Evolutionary conservation across 2,329 filamentous ascomycete genomes (phyloP), one percentile per base, ranked within the genome.

Genomic region (Septoria petroselini): DNA sequence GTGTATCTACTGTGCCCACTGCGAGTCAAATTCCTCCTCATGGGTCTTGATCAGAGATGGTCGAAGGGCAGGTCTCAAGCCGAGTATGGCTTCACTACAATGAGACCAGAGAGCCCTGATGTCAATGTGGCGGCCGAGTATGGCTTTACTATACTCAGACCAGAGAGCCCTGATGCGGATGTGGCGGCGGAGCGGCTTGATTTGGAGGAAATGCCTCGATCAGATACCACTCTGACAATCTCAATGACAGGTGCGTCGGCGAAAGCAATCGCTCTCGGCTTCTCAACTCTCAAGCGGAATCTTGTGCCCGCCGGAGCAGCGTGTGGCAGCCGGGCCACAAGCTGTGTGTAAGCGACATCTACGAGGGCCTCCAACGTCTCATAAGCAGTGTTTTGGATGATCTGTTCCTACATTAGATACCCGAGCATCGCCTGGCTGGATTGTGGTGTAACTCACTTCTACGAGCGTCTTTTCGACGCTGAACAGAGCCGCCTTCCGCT

Each of bases 221-320:
- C 19, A 11, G 57, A 52, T 29, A 59, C 55, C 18, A 51, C 50
- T 18, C 60, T 41, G 4, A 61, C 60, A 29, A 84, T 74, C 65
- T 88, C 84, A 4, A 90, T 81, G 3, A 77, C 75, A 0, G 86
- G 84, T 8, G 82, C 83, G 57, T 88, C 85, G 1, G 86, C 86
- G 60, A 85, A 80, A 0, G 82, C 78, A 15, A 90, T 83, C 0
- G 86, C 86, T 9, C 84, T 81, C 2, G 86, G 86, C 70, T 90
- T 90, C 68, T 83, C 82, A 43, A 90, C 70, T 18, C 73, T 72
- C 30, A 90, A 75, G 52, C 74, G 77, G 42, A 90, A 71, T 50
- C 74, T 74, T 69, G 78, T 77, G 11, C 71, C 71, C 9, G 66
- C 57, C 30, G 67, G 49, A 5, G 48, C 50, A 47, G 8, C 43